phyloP scores from a whole-genome alignment of 768 basidiomycete species.

The Trametopsis cervina region DNA sequence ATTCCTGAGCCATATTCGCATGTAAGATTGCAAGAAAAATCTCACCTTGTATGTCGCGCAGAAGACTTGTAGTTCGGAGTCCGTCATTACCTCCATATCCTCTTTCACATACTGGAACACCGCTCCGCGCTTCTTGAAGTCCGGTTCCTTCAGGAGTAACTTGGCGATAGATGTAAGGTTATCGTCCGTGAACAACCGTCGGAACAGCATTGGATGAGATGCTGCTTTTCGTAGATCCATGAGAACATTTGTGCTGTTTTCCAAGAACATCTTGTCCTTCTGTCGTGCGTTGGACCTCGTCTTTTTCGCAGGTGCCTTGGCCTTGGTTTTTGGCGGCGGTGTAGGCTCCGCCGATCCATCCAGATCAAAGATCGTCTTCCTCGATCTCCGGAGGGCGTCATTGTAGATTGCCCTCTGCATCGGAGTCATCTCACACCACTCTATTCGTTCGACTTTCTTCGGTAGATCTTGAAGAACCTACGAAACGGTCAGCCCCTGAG shows the following conservation, averaged over 20 bases:
- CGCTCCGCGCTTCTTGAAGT: conserved; percentile 80
- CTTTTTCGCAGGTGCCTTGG: conserved; percentile 38
- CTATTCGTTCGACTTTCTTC: conserved; percentile 85
- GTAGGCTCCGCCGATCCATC: conserved; percentile 26
- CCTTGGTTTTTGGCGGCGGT: conserved; percentile 19
- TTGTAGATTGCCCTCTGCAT: conserved; percentile 79
- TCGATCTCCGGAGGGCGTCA: conserved; percentile 78
- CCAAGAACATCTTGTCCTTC: conserved; percentile 63
- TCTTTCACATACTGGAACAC: conserved; percentile 85
- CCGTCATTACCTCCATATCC: conserved; percentile 98
- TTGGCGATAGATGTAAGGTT: conserved; percentile 69
- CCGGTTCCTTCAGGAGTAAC: conserved; percentile 82
- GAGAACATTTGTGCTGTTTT: conserved; percentile 87
- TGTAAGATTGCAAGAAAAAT: conserved; percentile 1
- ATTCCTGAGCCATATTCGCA: neutral
- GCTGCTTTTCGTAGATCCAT: conserved; percentile 98
- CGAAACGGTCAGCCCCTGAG: neutral
- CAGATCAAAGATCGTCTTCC: conserved; percentile 66
- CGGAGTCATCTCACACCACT: conserved; percentile 90
- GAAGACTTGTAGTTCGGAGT: conserved; percentile 88
- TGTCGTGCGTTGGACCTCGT: conserved; percentile 33
- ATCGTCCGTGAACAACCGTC: conserved; percentile 74
- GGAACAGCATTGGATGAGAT: conserved; percentile 94
- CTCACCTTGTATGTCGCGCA: conserved; percentile 80
- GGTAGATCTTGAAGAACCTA: conserved; percentile 92